Base-by-base conservation (phyloP, 345 rosid genomes). In the Acer negundo region DNA sequence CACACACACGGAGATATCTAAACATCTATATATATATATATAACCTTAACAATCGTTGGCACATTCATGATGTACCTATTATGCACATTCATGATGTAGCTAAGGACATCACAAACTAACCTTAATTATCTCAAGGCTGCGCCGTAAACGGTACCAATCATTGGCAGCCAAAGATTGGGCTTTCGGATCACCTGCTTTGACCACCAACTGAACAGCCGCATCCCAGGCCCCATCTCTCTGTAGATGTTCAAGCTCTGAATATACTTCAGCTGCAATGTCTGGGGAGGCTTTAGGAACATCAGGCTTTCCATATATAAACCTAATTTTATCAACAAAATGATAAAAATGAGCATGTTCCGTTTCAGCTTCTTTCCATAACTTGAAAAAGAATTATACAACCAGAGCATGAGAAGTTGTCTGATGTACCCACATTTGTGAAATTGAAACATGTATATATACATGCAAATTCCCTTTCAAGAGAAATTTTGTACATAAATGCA, bases 71-170 rank as follows among this genome's bases (percentile, higher is more conserved):
- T n/a, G n/a, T n/a, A n/a, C n/a, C n/a, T n/a, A n/a, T n/a, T n/a
- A n/a, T n/a, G n/a, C n/a, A n/a, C n/a, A n/a, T n/a, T n/a, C n/a
- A n/a, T n/a, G n/a, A n/a, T n/a, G n/a, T n/a, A n/a, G n/a, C 20
- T 49, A 31, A 47, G 59, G 64, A 73, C 22, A 17, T 75, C 31
- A 72, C 10, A 70, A 80, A 56, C 83, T 19, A 76, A 95, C 98
- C 95, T 92, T 92, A 84, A 95, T 89, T 82, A 95, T 95, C 88
- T 93, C 98, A 75, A 95, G 97, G 87, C 98, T 93, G 74, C 99
- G 92, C 56, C 91, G 86, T 71, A 93, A 86, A 35, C 97, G 89
- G 78, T 92, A 92, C 99, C 99, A 92, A 82, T 95, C 88, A 86
- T 95, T 93, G 85, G 88, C 87, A 81, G 92, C 77, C 85, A 93